Evolutionary conservation across 1,284 basidiomycete genomes (phyloP).

Genomic region (Nidula niveotomentosa): DNA sequence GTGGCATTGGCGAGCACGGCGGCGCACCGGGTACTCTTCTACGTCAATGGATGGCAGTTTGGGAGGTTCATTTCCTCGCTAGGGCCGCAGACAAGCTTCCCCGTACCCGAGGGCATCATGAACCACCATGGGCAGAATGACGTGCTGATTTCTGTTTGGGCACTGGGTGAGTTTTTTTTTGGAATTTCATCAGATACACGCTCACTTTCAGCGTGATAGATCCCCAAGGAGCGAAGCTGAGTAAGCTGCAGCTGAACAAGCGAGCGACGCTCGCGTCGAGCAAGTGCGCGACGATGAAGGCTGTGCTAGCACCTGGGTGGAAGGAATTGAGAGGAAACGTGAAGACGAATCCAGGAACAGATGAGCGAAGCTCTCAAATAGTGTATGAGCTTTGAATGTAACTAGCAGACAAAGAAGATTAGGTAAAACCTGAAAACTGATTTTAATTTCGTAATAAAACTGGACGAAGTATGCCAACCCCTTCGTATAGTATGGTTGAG

Average conservation of each 20-base stretch:
- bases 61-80: slow-evolving; percentile 30
- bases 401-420: too few relatives aligned
- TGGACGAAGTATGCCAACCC: too few relatives aligned
- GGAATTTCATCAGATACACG: background rate
- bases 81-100: slow-evolving; percentile 26
- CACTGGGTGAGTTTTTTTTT: background rate
- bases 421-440: too few relatives aligned
- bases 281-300: slow-evolving; percentile 25
- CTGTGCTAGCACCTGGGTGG: slow-evolving; percentile 32
- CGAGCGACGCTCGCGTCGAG: slow-evolving; percentile 27
- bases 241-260: slow-evolving; percentile 30
- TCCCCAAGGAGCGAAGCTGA: slow-evolving; percentile 30
- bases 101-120: background rate
- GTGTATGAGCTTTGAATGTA: too few relatives aligned
- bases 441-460: too few relatives aligned
- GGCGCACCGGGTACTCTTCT: slow-evolving; percentile 35
- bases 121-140: background rate
- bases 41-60: slow-evolving; percentile 45
- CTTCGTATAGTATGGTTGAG: too few relatives aligned
- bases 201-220: slow-evolving; percentile 15
- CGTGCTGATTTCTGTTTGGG: background rate
- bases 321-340: slow-evolving; percentile 10
- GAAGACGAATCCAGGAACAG: too few relatives aligned
- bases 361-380: too few relatives aligned
- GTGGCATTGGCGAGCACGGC: slow-evolving; percentile 31